Base-by-base conservation (phyloP, 2,329 filamentous ascomycete genomes). In the Aulographum hederae region DNA sequence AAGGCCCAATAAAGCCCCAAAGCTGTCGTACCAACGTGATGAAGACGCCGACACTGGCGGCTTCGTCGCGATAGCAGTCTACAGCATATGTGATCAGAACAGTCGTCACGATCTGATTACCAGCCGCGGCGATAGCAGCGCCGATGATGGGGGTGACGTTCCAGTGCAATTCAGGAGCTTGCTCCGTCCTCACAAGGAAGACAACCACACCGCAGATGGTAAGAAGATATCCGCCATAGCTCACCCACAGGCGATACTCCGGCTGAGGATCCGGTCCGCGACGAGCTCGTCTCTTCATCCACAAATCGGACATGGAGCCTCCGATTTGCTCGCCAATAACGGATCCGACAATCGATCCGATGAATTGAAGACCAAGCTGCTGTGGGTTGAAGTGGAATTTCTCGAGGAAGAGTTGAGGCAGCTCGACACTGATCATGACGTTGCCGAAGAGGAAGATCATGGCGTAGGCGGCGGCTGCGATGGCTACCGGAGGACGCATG, bases 71-170 rank as follows among this genome's bases (percentile, higher is more conserved):
- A 37, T 69, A 61, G 41, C 64, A 67, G 39, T 73, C 69, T 1
- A 74, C 61, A 0, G 67, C 61, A 43, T 71, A 73, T 0, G 69
- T 72, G 16, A 70, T 63, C 27, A 69, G 43, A 2, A 72, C 62
- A 0, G 69, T 73, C 1, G 69, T 73, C 12, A 72, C 57, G 26
- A 74, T 61, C 45, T 73, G 69, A 36, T 70, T 71, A 0, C 69
- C 69, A 4, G 57, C 61, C 1, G 58, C 61, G 0, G 53, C 51
- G 23, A 60, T 58, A 1, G 57, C 67, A 4, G 56, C 57, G 4
- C 68, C 67, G 12, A 72, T 42, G 11, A 69, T 51, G 0, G 69
- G 69, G 0, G 65, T 68, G 4, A 71, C 56, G 34, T 71, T 65
- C 61, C 65, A 73, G 3, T 57, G 44, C 0, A 51, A 46, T 0